Base-by-base conservation (phyloP, 495 filamentous ascomycete genomes). In the Talaromyces adpressus region DNA sequence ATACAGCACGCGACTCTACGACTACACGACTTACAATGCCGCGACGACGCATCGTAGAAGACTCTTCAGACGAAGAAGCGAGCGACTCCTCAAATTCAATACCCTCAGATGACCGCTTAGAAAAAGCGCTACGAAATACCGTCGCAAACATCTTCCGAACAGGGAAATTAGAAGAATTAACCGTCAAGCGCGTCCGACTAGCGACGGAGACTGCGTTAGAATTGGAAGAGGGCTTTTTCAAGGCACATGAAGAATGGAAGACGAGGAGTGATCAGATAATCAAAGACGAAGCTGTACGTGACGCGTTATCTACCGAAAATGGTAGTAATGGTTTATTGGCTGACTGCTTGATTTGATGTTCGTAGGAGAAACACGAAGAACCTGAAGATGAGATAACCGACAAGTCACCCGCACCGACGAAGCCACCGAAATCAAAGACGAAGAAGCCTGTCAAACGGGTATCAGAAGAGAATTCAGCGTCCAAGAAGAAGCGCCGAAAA, bases 231-330 rank as follows among this genome's bases (percentile, higher is more conserved):
- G 89, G 84, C 0, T 96, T 90, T 68, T 86, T 96, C 69, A 90
- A 87, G 66, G 72, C 63, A 25, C 73, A 83, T 49, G 72, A 66
- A 3, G 71, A 81, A 18, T 97, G 93, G 94, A 95, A 94, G 68
- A 71, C 77, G n/a, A 83, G 82, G 66, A 95, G 91, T 74, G 91
- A 95, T 63, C 67, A 80, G 18, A 70, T 95, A 30, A 91, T 97
- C 61, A 80, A 82, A 63, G 79, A 83, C 16, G 84, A 86, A 72
- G 82, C 89, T 61, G 93, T 96, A 80, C 69, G 86, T 78, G 56
- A 64, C 6, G 12, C n/a, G 8, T 0, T 29, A 16, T 58, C 5
- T 58, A 32, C 23, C 14, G 12, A 16, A 41, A 41, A 41, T 20
- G 16, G 8, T 12, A 58, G 3, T 14, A 20, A 20, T 9, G 30